phyloP scores from a whole-genome alignment of 257 asterid species.

The Solanum ossicruentum region DNA sequence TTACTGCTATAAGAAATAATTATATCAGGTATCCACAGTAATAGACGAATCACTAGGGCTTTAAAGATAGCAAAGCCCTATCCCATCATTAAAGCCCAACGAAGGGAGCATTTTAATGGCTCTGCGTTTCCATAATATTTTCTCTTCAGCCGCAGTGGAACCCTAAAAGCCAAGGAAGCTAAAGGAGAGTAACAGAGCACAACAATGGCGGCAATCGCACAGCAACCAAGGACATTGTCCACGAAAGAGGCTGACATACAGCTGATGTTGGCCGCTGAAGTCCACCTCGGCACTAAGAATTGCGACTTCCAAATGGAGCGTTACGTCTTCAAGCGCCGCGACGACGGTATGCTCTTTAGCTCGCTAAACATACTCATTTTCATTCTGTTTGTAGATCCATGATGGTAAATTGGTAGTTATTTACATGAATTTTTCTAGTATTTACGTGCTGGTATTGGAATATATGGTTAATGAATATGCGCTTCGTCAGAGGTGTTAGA shows the following conservation, averaged over 20 bases:
- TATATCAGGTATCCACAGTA: background rate
- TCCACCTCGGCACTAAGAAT: background rate
- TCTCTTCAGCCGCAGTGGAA: background rate
- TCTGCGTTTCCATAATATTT: background rate
- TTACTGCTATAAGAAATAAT: too few relatives aligned
- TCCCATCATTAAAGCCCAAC: background rate
- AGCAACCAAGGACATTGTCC: background rate
- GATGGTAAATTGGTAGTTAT: background rate
- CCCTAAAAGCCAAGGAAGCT: background rate
- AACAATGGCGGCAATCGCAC: background rate
- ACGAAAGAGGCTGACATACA: slow-evolving; percentile 1
- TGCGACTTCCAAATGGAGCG: background rate
- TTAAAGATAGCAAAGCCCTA: background rate
- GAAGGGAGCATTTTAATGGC: background rate
- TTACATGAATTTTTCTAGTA: background rate
- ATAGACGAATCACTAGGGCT: background rate
- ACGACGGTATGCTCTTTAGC: background rate
- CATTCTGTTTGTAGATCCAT: background rate
- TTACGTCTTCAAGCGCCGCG: background rate
- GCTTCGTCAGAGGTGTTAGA: background rate
- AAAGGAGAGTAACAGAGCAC: background rate
- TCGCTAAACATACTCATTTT: background rate
- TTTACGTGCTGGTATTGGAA: background rate
- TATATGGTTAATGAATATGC: background rate
- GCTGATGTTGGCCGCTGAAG: background rate